Evolutionary conservation across 225 moss, liverwort and hornwort genomes (phyloP).

Genomic region (Sphagnum contortum): DNA sequence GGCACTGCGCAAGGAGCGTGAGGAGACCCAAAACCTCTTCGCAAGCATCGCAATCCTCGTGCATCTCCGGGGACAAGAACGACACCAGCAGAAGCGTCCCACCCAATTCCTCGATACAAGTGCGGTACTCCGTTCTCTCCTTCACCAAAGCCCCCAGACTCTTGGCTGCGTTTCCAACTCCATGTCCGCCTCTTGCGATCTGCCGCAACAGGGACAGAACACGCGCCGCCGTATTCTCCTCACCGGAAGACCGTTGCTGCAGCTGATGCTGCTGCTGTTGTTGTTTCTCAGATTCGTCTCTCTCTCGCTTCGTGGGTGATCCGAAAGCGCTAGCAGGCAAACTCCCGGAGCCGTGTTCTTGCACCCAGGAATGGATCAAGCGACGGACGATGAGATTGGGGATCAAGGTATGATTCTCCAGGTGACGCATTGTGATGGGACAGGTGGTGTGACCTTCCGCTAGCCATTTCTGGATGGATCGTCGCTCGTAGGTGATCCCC

Average conservation of each 20-base stretch:
- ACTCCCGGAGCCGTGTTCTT: not conserved
- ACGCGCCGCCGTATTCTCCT: not conserved
- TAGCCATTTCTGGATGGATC: slow-evolving; percentile 15
- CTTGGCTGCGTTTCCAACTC: not conserved
- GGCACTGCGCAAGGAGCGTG: not conserved
- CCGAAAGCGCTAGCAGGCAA: slow-evolving; percentile 1
- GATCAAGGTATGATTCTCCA: slow-evolving; percentile 9
- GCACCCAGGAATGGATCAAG: slow-evolving; percentile 10
- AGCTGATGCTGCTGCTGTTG: no score
- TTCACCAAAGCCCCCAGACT: not conserved
- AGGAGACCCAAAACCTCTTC: slow-evolving; percentile 1
- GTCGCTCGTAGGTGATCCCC: slow-evolving; percentile 14
- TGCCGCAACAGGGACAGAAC: not conserved
- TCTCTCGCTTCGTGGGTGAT: not conserved
- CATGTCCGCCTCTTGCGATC: not conserved
- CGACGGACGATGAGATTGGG: slow-evolving; percentile 14
- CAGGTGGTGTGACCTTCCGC: slow-evolving; percentile 13
- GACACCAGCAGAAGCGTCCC: not conserved
- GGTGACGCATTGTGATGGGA: slow-evolving; percentile 9
- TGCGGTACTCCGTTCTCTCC: not conserved
- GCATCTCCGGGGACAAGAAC: not conserved
- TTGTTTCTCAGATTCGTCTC: no score
- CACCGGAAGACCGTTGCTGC: no score
- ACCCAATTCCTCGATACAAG: slow-evolving; percentile 2
- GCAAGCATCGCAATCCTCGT: slow-evolving; percentile 1